A percentile compares a stretch with the other conserved stretches of the same genome.
Conservation (phyloP, 2,329 filamentous ascomycete species). For the Aureobasidium sp. region DNA sequence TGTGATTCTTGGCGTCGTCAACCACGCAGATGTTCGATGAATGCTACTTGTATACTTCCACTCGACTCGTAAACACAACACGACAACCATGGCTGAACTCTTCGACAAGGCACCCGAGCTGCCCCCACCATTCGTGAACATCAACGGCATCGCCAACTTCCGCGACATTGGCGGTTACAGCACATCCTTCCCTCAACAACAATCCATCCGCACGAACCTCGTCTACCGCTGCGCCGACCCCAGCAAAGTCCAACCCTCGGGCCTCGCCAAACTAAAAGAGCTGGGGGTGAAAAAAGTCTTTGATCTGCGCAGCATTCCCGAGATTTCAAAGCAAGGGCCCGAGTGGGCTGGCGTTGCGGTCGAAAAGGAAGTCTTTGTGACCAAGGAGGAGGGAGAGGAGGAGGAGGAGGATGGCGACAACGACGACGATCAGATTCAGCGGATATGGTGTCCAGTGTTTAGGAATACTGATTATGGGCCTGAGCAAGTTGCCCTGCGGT, state of each 20-base stretch:
- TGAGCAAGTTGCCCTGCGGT: constrained; percentile 55
- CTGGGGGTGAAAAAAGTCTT: constrained; percentile 60
- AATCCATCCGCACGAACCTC: constrained; percentile 45
- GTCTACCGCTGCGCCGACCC: constrained; percentile 66
- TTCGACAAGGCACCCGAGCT: constrained; percentile 14
- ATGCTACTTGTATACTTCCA: neutral
- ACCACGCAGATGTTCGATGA: neutral
- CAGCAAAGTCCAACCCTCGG: constrained; percentile 48
- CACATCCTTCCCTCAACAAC: constrained; percentile 29
- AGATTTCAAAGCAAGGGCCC: constrained; percentile 45
- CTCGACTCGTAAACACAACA: neutral
- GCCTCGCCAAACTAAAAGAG: constrained; percentile 43
- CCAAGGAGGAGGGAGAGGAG: constrained; percentile 24
- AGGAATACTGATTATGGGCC: constrained; percentile 53
- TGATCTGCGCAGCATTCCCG: constrained; percentile 58
- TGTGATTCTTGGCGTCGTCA: constrained; percentile 10
- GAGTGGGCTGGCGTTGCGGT: constrained; percentile 28
- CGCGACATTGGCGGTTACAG: constrained; percentile 58
- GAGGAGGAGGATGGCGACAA: no score
- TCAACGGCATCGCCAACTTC: constrained; percentile 60
- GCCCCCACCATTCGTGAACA: constrained; percentile 30
- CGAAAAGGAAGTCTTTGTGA: constrained; percentile 23
- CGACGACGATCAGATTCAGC: constrained; percentile 47
- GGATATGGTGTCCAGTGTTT: constrained; percentile 61
- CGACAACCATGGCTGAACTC: constrained; percentile 1